Conservation (phyloP, 257 asterid species). For the Nicotiana otophora region DNA sequence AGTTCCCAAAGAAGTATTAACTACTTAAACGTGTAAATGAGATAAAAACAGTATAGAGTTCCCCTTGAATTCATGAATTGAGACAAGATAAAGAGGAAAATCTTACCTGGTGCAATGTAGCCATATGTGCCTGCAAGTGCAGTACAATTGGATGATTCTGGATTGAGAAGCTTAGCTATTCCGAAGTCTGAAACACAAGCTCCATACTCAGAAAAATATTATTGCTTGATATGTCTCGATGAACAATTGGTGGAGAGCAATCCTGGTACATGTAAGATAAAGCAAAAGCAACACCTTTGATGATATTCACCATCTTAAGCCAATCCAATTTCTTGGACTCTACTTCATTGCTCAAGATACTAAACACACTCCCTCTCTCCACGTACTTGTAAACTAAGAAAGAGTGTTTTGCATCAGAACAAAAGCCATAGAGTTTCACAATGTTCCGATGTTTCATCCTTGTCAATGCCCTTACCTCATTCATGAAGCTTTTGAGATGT, state of each 20-base stretch:
- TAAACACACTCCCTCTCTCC: neutral
- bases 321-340: conserved; percentile 9
- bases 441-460: neutral
- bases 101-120: conserved; percentile 11
- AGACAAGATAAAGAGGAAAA: neutral
- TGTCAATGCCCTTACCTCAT: neutral
- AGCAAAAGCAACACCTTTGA: neutral
- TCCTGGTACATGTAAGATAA: conserved; percentile 11
- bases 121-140: conserved; percentile 15
- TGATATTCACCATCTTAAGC: neutral
- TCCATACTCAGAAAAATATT: conserved; percentile 4
- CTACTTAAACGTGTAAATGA: neutral
- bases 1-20: neutral
- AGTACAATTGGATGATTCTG: conserved; percentile 11
- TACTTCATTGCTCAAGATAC: neutral
- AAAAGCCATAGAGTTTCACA: neutral
- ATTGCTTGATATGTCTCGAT: conserved; percentile 17
- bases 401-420: conserved; percentile 3
- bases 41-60: neutral
- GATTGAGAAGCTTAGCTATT: conserved; percentile 11
- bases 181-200: conserved; percentile 16
- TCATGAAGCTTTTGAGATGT: neutral
- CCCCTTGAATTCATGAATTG: neutral
- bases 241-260: conserved; percentile 13
- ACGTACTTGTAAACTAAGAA: conserved; percentile 14